These are phyloP conservation scores for Blastomyces gilchristii DNA, from an alignment of 2,329 filamentous ascomycete genomes.

Conservation along the genomic window DNA sequence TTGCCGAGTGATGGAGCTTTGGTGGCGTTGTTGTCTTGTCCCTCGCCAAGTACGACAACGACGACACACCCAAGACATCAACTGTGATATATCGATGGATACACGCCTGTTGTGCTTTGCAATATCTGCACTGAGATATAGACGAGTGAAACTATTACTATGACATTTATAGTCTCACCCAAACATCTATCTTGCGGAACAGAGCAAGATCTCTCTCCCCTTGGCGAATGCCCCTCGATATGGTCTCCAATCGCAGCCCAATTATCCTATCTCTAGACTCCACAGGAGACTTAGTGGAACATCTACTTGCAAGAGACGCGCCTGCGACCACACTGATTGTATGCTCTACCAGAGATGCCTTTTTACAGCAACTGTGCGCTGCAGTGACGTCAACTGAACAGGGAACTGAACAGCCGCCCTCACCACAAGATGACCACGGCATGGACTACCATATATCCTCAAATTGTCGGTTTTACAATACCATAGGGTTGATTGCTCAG, in stretches of 20 bases:
- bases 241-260: constrained; percentile 3
- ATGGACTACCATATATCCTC: constrained; percentile 26
- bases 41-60: not conserved
- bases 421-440: constrained; percentile 8
- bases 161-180: not conserved
- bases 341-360: constrained; percentile 55
- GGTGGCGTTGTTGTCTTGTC: not conserved
- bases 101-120: not conserved
- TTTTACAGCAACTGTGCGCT: constrained; percentile 49
- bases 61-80: no score
- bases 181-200: not conserved
- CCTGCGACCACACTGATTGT: constrained; percentile 59
- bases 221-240: not conserved
- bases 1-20: constrained; percentile 1
- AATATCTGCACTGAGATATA: not conserved
- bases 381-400: constrained; percentile 32
- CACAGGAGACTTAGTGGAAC: constrained; percentile 48
- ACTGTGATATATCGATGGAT: not conserved
- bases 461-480: constrained; percentile 41
- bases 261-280: constrained; percentile 41
- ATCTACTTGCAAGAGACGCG: constrained; percentile 48
- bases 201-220: not conserved
- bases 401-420: constrained; percentile 15
- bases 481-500: constrained; percentile 58
- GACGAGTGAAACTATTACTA: not conserved